A percentile compares a stretch with the other conserved stretches of the same genome.
These are phyloP conservation scores for Patellifolia procumbens DNA, from an alignment of 179 eudicot genomes.

Conservation along the genomic window DNA sequence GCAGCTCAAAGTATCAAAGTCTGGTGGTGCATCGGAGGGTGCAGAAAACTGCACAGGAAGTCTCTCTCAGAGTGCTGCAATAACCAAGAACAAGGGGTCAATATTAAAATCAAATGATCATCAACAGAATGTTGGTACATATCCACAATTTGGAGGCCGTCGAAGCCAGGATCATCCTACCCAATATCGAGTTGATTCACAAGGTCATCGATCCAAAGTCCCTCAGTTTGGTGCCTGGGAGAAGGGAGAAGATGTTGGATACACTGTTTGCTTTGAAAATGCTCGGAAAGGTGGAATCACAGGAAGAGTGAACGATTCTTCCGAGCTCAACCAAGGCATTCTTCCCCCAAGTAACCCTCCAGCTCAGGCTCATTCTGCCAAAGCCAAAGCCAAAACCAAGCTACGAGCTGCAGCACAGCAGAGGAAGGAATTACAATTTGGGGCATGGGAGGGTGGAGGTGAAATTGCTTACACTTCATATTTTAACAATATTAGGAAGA, in stretches of 20 bases:
- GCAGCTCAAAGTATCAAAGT: neutral
- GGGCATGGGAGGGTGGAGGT: neutral
- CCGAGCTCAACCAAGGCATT: neutral
- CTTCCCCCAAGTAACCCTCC: neutral
- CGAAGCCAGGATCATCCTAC: neutral
- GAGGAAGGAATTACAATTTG: neutral
- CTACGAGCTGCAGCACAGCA: neutral
- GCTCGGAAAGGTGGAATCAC: neutral
- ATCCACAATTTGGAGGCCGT: neutral
- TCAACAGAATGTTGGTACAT: neutral
- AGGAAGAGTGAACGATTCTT: neutral
- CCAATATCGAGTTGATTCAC: neutral
- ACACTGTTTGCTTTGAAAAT: neutral
- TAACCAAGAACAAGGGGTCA: neutral
- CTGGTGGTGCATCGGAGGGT: neutral
- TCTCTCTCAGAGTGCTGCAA: neutral
- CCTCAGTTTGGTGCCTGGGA: conserved; percentile 3
- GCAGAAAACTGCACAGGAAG: neutral
- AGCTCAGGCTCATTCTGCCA: neutral
- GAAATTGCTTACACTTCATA: neutral
- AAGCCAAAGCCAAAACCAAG: neutral
- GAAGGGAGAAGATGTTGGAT: neutral
- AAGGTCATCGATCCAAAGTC: neutral
- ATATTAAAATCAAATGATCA: neutral
- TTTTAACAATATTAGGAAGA: neutral